Percentiles rank a stretch among this genome's conserved stretches.
Conservation (phyloP, 208 protist genomes). For the Hexamita inflata region DNA sequence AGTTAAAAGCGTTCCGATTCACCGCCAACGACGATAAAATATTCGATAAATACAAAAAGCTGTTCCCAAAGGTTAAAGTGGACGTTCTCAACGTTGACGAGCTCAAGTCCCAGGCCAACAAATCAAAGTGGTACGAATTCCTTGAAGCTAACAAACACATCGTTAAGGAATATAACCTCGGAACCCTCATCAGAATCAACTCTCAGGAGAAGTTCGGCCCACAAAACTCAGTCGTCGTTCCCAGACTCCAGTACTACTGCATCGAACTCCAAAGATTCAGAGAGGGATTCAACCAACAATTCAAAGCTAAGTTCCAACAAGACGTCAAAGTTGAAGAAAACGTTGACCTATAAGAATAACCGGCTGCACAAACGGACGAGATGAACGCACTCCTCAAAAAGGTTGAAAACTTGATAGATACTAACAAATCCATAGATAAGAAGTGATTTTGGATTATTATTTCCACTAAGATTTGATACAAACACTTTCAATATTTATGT, state of each 20-base stretch:
- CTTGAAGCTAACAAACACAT: neutral
- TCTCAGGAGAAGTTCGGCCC: neutral
- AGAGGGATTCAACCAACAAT: slow-evolving; percentile 26
- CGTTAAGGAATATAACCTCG: slow-evolving; percentile 22
- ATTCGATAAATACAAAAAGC: neutral
- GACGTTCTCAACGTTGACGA: neutral
- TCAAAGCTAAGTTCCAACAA: no score
- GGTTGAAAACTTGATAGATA: no score
- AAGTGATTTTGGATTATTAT: no score
- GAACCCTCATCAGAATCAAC: slow-evolving; percentile 19
- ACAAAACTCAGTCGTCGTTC: slow-evolving; percentile 23
- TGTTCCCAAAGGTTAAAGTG: slow-evolving; percentile 22
- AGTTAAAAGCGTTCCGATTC: neutral
- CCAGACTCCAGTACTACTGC: slow-evolving; percentile 24
- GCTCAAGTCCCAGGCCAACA: neutral
- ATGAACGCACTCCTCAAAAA: no score
- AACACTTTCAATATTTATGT: no score
- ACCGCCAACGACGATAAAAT: slow-evolving; percentile 22
- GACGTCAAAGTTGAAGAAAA: no score
- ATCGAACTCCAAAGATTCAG: slow-evolving; percentile 24
- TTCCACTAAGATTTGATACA: no score
- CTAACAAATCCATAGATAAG: no score
- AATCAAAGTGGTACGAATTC: slow-evolving; percentile 19
- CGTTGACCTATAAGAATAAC: no score
- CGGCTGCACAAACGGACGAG: no score